Percentiles rank a stretch among this genome's conserved stretches.
Conservation (phyloP, 768 basidiomycete genomes). For the Suillus sp. region DNA sequence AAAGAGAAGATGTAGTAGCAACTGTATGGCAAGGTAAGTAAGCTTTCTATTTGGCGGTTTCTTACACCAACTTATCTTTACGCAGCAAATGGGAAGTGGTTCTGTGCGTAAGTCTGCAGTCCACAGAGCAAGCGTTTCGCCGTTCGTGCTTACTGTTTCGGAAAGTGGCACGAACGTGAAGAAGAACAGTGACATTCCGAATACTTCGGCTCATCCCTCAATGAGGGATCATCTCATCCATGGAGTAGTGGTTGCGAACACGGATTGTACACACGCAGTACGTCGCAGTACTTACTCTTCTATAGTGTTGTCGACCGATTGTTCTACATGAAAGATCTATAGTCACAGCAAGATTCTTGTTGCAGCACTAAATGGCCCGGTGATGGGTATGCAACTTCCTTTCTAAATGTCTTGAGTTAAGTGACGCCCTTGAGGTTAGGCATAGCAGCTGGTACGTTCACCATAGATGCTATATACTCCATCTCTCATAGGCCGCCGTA, state of each 20-base stretch:
- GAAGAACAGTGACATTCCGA: slow-evolving; percentile 17
- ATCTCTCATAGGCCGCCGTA: slow-evolving; percentile 25
- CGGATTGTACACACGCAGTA: slow-evolving; percentile 68
- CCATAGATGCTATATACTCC: neutral
- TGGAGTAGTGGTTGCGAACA: slow-evolving; percentile 52
- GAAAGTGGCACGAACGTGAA: slow-evolving; percentile 63
- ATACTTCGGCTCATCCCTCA: slow-evolving; percentile 15
- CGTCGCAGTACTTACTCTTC: slow-evolving; percentile 19
- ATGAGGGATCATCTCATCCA: slow-evolving; percentile 50
- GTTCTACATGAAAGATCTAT: slow-evolving; percentile 48
- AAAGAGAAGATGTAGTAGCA: slow-evolving; percentile 59
- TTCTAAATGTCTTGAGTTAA: neutral
- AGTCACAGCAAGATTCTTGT: slow-evolving; percentile 70
- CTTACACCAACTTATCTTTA: neutral
- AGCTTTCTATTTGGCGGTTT: neutral
- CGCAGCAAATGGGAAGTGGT: slow-evolving; percentile 67
- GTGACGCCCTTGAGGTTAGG: slow-evolving; percentile 37
- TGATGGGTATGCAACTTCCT: slow-evolving; percentile 54
- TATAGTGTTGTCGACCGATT: neutral
- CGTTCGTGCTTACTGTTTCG: slow-evolving; percentile 7
- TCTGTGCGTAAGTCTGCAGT: slow-evolving; percentile 59
- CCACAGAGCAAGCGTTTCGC: neutral
- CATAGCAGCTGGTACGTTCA: slow-evolving; percentile 58
- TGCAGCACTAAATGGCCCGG: slow-evolving; percentile 73
- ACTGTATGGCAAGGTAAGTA: slow-evolving; percentile 67